phyloP scores from a whole-genome alignment of 2,329 filamentous ascomycete species.

The Penicillium digitatum region DNA sequence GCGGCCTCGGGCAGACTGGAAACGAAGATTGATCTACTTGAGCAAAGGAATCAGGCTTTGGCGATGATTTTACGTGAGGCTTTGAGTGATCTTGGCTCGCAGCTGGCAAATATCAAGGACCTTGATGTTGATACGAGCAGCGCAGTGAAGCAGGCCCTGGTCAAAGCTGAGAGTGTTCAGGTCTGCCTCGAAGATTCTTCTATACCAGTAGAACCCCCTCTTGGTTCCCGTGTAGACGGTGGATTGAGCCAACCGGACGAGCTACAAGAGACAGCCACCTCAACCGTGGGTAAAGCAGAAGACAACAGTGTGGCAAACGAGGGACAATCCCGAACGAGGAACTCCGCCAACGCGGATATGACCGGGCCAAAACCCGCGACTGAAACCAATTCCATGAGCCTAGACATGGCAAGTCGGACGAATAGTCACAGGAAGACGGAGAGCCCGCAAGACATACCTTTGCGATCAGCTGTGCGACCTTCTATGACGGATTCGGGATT shows the following conservation, averaged over 20 bases:
- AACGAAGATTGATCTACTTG: slow-evolving; percentile 33
- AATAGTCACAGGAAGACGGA: slow-evolving; percentile 9
- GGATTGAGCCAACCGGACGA: slow-evolving; percentile 2
- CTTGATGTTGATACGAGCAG: slow-evolving; percentile 26
- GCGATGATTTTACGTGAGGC: slow-evolving; percentile 42
- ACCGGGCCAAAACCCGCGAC: slow-evolving; percentile 8
- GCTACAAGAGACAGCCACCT: neutral
- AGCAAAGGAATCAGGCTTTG: slow-evolving; percentile 42
- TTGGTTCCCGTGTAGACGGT: slow-evolving; percentile 3
- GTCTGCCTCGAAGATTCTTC: slow-evolving; percentile 42
- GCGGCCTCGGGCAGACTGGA: slow-evolving; percentile 27
- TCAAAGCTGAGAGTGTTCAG: slow-evolving; percentile 43
- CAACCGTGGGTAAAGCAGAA: neutral
- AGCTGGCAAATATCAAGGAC: slow-evolving; percentile 29
- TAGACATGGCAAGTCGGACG: slow-evolving; percentile 3
- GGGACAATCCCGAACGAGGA: slow-evolving; percentile 4
- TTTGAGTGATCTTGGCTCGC: slow-evolving; percentile 39
- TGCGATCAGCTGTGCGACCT: slow-evolving; percentile 33
- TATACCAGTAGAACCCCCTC: slow-evolving; percentile 24
- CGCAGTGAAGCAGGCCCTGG: slow-evolving; percentile 37
- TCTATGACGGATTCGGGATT: slow-evolving; percentile 47
- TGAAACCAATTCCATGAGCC: slow-evolving; percentile 8
- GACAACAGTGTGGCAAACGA: neutral
- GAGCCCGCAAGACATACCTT: slow-evolving; percentile 20
- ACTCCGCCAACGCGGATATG: slow-evolving; percentile 6